These are phyloP conservation scores for Solanum ossicruentum DNA, from an alignment of 257 asterid genomes.

Conservation along the genomic window DNA sequence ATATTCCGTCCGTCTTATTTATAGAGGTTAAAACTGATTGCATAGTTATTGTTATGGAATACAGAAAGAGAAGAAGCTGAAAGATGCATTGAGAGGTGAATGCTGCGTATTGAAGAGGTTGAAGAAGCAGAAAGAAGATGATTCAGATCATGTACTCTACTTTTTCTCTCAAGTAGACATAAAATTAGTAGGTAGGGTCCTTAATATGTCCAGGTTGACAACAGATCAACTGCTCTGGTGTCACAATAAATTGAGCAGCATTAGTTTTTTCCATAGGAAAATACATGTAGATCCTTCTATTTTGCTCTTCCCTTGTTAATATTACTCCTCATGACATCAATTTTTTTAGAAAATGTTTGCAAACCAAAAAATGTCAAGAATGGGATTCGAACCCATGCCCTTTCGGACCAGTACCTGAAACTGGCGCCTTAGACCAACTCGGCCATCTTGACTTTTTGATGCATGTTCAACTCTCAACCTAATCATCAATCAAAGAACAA, in stretches of 20 bases:
- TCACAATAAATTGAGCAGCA: constrained; percentile 44
- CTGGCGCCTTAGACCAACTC: constrained; percentile 16
- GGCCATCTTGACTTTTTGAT: not conserved
- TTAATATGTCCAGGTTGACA: constrained; percentile 58
- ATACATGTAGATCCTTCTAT: constrained; percentile 57
- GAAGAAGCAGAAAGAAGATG: constrained; percentile 25
- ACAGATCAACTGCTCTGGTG: constrained; percentile 76
- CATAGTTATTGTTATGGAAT: not conserved
- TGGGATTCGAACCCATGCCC: constrained; percentile 27
- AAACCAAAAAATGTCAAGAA: not conserved
- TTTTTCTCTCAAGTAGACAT: constrained; percentile 78
- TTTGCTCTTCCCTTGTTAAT: constrained; percentile 74
- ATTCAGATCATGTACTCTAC: constrained; percentile 52
- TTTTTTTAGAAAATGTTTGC: not conserved
- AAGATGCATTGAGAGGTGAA: constrained; percentile 50
- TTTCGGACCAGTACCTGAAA: constrained; percentile 27
- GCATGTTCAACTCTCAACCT: too few species aligned
- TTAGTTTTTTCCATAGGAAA: constrained; percentile 49
- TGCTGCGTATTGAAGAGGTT: constrained; percentile 59
- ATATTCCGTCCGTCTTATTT: not conserved
- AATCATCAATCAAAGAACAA: too few species aligned
- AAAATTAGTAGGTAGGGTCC: constrained; percentile 65
- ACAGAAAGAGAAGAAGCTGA: constrained; percentile 87
- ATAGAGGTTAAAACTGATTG: not conserved
- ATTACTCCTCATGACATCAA: not conserved